Conservation (phyloP, 345 rosid species). For the Raphanus raphanistrum region DNA sequence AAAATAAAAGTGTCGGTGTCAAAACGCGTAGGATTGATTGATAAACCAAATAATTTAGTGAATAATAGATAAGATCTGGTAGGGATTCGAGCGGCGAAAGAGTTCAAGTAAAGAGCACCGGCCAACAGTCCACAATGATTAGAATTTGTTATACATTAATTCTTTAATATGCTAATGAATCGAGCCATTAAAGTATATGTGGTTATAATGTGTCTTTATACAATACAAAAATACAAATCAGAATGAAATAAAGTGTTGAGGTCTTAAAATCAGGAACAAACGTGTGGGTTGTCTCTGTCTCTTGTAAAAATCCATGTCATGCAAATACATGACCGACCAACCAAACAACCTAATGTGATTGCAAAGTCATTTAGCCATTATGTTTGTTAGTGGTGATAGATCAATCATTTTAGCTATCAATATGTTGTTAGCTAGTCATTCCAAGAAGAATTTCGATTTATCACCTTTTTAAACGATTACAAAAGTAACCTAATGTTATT, state of each 20-base stretch:
- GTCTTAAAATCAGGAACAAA: conserved; percentile 22
- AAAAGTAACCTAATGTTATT: neutral
- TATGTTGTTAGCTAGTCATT: neutral
- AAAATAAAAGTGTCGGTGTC: neutral
- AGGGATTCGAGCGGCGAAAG: conserved; percentile 28
- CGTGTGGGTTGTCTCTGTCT: conserved; percentile 37
- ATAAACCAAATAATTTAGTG: neutral
- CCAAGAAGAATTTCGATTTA: neutral
- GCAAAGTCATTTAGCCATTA: neutral
- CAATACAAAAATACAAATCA: conserved; percentile 14
- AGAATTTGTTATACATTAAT: neutral
- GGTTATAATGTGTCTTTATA: neutral
- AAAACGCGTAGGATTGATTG: conserved; percentile 9
- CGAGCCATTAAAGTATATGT: too few relatives aligned
- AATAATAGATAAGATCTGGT: conserved; percentile 2
- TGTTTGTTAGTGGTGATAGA: neutral
- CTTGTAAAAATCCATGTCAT: conserved; percentile 16
- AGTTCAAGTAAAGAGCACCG: conserved; percentile 15
- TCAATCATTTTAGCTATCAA: neutral
- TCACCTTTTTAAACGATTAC: neutral
- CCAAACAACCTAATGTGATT: conserved; percentile 1
- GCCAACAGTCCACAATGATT: conserved; percentile 17
- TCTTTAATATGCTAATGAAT: too few relatives aligned
- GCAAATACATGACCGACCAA: conserved; percentile 23
- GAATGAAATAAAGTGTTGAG: conserved; percentile 10